Conservation (phyloP, 139 green algal species). For the Astrephomene gubernaculifera region DNA sequence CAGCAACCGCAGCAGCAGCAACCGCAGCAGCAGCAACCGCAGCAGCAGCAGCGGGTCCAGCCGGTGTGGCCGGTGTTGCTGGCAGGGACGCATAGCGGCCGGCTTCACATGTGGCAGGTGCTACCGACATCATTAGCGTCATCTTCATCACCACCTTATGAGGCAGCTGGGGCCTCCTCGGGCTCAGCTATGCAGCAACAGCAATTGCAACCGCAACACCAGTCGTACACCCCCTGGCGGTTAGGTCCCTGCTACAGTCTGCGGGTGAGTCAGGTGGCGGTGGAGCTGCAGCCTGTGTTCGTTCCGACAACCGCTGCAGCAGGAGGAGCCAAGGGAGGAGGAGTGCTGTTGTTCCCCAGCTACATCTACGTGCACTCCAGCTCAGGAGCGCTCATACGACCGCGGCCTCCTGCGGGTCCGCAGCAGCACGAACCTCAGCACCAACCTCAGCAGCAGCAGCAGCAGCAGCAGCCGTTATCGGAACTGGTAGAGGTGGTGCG, state of each 20-base stretch:
- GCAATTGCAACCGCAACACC: too few relatives aligned
- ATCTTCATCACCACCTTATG: too few relatives aligned
- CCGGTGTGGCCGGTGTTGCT: conserved; percentile 12
- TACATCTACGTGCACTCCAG: conserved; percentile 16
- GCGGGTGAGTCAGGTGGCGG: conserved; percentile 38
- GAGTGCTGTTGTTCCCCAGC: too few relatives aligned
- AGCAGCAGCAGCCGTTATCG: neutral
- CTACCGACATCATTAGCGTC: neutral
- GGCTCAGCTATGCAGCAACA: too few relatives aligned
- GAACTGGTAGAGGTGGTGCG: conserved; percentile 37
- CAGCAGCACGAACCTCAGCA: neutral
- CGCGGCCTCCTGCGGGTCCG: neutral
- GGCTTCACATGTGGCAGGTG: conserved; percentile 21
- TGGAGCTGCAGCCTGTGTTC: conserved; percentile 29
- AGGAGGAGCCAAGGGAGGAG: too few relatives aligned
- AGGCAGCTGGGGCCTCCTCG: too few relatives aligned
- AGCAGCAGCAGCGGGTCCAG: neutral
- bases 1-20: too few relatives aligned
- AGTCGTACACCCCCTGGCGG: conserved; percentile 11
- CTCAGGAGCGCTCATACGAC: conserved; percentile 12
- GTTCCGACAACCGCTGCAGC: neutral
- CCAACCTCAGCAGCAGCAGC: neutral
- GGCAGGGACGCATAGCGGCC: conserved; percentile 33
- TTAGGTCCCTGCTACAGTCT: conserved; percentile 1
- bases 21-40: too few relatives aligned